Conservation (phyloP, 768 basidiomycete genomes). For the Tephrocybe sp. region DNA sequence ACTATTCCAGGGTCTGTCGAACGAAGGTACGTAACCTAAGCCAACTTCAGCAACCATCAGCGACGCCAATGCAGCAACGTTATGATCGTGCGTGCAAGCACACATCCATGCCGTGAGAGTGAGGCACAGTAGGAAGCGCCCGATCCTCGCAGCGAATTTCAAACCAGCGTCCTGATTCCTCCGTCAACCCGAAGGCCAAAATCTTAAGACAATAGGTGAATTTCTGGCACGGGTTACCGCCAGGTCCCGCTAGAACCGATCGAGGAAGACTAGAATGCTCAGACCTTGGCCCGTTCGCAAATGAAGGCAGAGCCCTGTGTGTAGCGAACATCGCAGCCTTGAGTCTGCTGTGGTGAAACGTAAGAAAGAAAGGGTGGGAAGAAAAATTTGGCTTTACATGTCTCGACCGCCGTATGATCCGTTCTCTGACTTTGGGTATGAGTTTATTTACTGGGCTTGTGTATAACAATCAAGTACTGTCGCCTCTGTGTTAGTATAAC, state of each 20-base stretch:
- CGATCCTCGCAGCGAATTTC: slow-evolving; percentile 60
- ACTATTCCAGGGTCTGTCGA: slow-evolving; percentile 3
- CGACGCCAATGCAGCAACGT: background rate
- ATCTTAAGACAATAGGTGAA: slow-evolving; percentile 45
- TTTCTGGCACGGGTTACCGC: slow-evolving; percentile 70
- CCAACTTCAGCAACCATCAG: slow-evolving; percentile 5
- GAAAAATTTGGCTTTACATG: too few relatives aligned
- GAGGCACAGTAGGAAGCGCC: slow-evolving; percentile 29
- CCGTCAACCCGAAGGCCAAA: slow-evolving; percentile 32
- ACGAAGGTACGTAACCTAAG: too few relatives aligned
- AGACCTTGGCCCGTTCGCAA: slow-evolving; percentile 85
- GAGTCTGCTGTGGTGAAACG: slow-evolving; percentile 28
- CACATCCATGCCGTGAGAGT: slow-evolving; percentile 17
- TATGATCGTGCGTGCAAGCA: slow-evolving; percentile 14
- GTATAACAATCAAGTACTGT: too few relatives aligned
- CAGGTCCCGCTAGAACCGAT: slow-evolving; percentile 63
- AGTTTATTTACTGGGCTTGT: too few relatives aligned
- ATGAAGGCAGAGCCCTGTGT: slow-evolving; percentile 39
- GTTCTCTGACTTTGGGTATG: too few relatives aligned
- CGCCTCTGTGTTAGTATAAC: slow-evolving; percentile 2
- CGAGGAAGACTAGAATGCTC: slow-evolving; percentile 67
- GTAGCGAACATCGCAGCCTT: slow-evolving; percentile 75
- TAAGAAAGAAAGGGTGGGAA: background rate
- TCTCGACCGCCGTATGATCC: too few relatives aligned
- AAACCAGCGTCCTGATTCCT: slow-evolving; percentile 39